phyloP scores from a whole-genome alignment of 257 asterid genomes.

The Salvia splendens region DNA sequence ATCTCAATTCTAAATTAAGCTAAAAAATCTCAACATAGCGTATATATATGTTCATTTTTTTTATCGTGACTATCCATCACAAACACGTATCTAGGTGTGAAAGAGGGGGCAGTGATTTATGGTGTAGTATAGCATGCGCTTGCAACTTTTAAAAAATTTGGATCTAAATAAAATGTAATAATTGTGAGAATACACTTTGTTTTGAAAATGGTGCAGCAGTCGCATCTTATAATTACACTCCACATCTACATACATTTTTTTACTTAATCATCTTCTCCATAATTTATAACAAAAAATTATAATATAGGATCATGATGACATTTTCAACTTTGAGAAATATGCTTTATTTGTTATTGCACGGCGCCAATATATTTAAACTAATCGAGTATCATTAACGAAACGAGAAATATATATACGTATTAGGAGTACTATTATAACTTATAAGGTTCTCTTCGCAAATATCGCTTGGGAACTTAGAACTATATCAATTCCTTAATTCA shows the following conservation, averaged over 20 bases:
- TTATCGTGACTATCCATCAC: too few relatives aligned
- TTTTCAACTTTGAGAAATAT: background rate
- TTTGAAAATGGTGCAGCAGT: constrained; percentile 34
- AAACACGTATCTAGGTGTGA: background rate
- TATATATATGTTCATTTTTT: too few relatives aligned
- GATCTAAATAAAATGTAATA: background rate
- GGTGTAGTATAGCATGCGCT: constrained; percentile 42
- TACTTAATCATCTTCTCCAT: too few relatives aligned
- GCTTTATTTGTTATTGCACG: background rate
- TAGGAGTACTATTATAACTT: background rate
- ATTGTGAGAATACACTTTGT: constrained; percentile 32
- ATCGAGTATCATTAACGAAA: background rate
- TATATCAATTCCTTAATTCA: too few relatives aligned
- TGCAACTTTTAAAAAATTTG: constrained; percentile 15
- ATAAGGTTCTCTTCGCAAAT: too few relatives aligned
- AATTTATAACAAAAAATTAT: too few relatives aligned
- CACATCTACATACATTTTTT: constrained; percentile 4
- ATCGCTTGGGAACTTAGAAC: too few relatives aligned
- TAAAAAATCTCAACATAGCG: too few relatives aligned
- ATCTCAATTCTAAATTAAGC: too few relatives aligned
- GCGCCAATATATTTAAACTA: background rate
- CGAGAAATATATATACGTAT: background rate
- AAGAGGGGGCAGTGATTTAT: constrained; percentile 19
- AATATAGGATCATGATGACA: background rate
- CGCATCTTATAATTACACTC: constrained; percentile 33